Percentiles rank a stretch among this genome's conserved stretches.
These are phyloP conservation scores for Amesomyces nigricolor DNA, from an alignment of 2,329 filamentous ascomycete genomes.

Conservation along the genomic window DNA sequence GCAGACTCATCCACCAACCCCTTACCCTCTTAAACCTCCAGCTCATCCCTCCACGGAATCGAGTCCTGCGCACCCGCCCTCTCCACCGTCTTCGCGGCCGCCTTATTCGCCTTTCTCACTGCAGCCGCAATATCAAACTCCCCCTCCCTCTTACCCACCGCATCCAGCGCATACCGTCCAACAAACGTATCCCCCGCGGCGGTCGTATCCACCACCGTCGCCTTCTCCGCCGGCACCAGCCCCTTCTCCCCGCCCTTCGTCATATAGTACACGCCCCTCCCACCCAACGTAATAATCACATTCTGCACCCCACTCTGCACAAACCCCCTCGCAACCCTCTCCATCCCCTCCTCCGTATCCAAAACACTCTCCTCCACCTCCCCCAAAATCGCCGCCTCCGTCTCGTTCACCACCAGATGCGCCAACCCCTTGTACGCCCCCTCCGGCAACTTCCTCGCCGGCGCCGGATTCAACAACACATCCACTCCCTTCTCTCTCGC, in stretches of 20 bases:
- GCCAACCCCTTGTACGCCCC: slow-evolving; percentile 62
- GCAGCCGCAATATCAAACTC: slow-evolving; percentile 53
- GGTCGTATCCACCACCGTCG: slow-evolving; percentile 82
- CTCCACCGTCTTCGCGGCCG: slow-evolving; percentile 61
- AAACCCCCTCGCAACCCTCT: slow-evolving; percentile 53
- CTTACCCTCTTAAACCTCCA: slow-evolving; percentile 21
- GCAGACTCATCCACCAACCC: background rate
- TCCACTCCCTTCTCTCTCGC: slow-evolving; percentile 46
- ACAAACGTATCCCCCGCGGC: slow-evolving; percentile 94
- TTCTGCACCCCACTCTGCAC: slow-evolving; percentile 64
- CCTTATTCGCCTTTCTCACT: slow-evolving; percentile 54
- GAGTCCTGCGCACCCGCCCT: slow-evolving; percentile 58
- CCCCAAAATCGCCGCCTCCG: slow-evolving; percentile 71
- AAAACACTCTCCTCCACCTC: slow-evolving; percentile 47
- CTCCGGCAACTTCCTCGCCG: slow-evolving; percentile 62
- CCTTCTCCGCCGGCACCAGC: slow-evolving; percentile 59
- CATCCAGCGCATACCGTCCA: slow-evolving; percentile 73
- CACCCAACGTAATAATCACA: slow-evolving; percentile 79
- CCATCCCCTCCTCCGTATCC: slow-evolving; percentile 40
- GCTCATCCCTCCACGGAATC: slow-evolving; percentile 58
- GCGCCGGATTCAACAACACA: slow-evolving; percentile 81
- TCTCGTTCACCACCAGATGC: slow-evolving; percentile 86
- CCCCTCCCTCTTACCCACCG: slow-evolving; percentile 41
- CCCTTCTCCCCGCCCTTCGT: slow-evolving; percentile 38
- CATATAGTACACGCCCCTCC: slow-evolving; percentile 67